These are phyloP conservation scores for Quaeritorhiza haematococci DNA, from an alignment of 371 early-diverging fungal species.

Conservation along the genomic window DNA sequence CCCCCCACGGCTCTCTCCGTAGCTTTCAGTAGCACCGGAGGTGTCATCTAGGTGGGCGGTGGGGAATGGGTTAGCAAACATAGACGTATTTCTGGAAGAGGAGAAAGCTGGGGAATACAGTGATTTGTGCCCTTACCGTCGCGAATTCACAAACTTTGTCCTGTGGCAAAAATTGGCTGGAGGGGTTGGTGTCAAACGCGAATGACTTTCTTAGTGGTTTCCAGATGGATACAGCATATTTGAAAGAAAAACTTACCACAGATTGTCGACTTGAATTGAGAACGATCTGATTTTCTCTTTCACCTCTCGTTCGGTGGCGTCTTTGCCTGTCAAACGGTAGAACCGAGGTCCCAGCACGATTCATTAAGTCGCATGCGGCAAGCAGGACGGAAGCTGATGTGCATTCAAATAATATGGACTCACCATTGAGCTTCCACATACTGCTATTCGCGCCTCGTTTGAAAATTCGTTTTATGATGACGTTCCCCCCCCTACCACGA, in stretches of 20 bases:
- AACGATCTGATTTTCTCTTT: slow-evolving; percentile 50
- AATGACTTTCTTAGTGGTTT: too few relatives aligned
- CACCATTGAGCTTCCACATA: slow-evolving; percentile 79
- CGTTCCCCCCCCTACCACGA: slow-evolving; percentile 33
- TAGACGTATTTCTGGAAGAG: neutral
- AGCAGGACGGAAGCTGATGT: neutral
- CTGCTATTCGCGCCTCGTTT: slow-evolving; percentile 61
- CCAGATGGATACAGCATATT: neutral
- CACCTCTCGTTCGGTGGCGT: slow-evolving; percentile 58
- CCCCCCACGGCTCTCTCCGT: slow-evolving; percentile 84
- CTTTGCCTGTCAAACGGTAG: slow-evolving; percentile 38
- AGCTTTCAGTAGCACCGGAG: slow-evolving; percentile 68
- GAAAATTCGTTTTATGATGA: slow-evolving; percentile 67
- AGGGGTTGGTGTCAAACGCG: too few relatives aligned
- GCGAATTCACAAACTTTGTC: slow-evolving; percentile 92
- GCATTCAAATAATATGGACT: neutral
- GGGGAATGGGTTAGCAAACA: too few relatives aligned
- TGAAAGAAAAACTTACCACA: slow-evolving; percentile 52
- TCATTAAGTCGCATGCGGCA: neutral
- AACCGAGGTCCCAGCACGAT: neutral
- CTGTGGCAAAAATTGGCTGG: slow-evolving; percentile 92
- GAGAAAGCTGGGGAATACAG: neutral
- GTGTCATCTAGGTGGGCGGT: slow-evolving; percentile 57
- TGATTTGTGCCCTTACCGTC: neutral
- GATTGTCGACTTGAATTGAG: slow-evolving; percentile 91